A percentile compares a stretch with the other conserved stretches of the same genome.
Conservation (phyloP, 257 asterid genomes). For the Nyctanthes arbortristis region DNA sequence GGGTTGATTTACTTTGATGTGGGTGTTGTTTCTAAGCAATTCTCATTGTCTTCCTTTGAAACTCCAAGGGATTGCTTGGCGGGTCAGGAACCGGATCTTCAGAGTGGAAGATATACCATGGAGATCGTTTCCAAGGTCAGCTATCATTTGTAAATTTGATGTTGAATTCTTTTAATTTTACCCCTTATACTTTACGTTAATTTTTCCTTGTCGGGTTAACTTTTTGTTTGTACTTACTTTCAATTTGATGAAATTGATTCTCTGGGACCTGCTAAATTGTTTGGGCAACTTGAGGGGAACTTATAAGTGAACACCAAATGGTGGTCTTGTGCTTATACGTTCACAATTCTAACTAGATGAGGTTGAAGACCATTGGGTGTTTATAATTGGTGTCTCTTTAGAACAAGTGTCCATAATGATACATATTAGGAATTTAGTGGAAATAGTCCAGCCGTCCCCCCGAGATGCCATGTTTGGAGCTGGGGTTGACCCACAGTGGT, state of each 20-base stretch:
- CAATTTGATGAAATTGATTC: no score
- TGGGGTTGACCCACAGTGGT: no score
- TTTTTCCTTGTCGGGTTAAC: no score
- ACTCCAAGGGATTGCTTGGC: conserved; percentile 52
- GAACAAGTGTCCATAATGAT: no score
- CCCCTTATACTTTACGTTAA: no score
- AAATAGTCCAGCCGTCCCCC: no score
- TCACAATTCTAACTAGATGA: background rate
- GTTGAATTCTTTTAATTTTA: conserved; percentile 4
- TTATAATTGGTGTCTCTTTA: no score
- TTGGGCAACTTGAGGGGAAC: no score
- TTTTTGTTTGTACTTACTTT: no score
- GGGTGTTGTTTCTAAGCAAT: conserved; percentile 55
- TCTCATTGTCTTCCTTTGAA: conserved; percentile 51
- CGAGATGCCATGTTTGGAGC: no score
- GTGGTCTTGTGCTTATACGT: conserved; percentile 24
- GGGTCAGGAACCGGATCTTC: conserved; percentile 28
- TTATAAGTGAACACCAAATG: no score
- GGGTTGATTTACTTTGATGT: conserved; percentile 54
- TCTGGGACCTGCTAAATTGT: conserved; percentile 13
- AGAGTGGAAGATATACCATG: conserved; percentile 8
- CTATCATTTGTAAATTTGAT: conserved; percentile 8
- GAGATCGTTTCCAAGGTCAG: conserved; percentile 31
- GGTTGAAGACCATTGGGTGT: background rate
- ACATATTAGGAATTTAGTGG: no score